Evolutionary conservation across 2,329 filamentous ascomycete genomes (phyloP).

Genomic region (Verticillium klebahnii): DNA sequence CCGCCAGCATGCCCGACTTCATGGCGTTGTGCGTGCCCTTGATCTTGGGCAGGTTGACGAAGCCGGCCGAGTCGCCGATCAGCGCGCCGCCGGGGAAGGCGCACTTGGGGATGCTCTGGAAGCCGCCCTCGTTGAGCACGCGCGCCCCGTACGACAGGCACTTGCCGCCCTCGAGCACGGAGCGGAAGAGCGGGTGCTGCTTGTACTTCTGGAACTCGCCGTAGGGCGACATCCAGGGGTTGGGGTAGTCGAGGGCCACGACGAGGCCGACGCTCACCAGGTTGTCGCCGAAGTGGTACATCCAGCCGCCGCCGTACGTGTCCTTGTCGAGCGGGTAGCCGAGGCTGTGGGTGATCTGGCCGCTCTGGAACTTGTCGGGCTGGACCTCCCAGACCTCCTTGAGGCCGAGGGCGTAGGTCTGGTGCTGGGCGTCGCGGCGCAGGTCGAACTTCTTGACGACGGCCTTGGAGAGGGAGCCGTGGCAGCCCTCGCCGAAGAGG

Average conservation of each 20-base stretch:
- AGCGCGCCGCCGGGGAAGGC: constrained; percentile 93
- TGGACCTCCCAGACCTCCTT: constrained; percentile 98
- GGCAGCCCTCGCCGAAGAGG: constrained; percentile 89
- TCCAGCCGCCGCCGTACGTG: constrained; percentile 96
- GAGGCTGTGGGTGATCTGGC: constrained; percentile 83
- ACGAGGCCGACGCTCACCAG: constrained; percentile 89
- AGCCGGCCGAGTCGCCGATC: constrained; percentile 93
- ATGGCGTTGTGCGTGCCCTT: constrained; percentile 98
- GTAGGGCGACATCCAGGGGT: constrained; percentile 95
- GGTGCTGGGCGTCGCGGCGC: constrained; percentile 80
- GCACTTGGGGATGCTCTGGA: constrained; percentile 96
- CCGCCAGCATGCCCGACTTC: constrained; percentile 94
- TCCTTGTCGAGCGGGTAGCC: constrained; percentile 85
- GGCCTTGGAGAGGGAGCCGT: constrained; percentile 92
- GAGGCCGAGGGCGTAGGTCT: constrained; percentile 90
- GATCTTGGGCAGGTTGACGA: constrained; percentile 96
- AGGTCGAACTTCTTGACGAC: constrained; percentile 92
- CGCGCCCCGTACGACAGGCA: constrained; percentile 95
- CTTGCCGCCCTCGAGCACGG: constrained; percentile 89
- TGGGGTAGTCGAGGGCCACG: constrained; percentile 89
- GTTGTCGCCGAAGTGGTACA: constrained; percentile 99
- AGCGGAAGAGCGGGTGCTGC: constrained; percentile 85
- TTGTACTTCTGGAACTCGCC: constrained; percentile 98
- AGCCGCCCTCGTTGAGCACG: constrained; percentile 88
- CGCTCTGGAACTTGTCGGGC: constrained; percentile 86